phyloP scores from a whole-genome alignment of 2,329 filamentous ascomycete species.

The Pestalotiopsis sp. region DNA sequence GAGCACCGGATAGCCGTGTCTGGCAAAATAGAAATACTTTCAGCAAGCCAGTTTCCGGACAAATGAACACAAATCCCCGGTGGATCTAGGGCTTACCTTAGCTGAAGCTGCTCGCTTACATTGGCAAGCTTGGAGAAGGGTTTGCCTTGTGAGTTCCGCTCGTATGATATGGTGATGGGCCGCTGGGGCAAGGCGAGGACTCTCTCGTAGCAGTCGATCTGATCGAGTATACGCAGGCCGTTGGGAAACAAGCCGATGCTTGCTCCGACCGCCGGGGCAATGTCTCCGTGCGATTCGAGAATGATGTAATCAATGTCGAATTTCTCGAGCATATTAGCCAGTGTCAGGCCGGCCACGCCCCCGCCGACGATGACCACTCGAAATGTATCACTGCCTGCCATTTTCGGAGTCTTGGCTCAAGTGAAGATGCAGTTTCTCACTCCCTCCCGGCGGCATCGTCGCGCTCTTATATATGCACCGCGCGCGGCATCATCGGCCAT shows the following conservation, averaged over 20 bases:
- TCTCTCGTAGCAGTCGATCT: conserved; percentile 42
- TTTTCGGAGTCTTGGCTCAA: too few relatives aligned
- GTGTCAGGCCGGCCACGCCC: conserved; percentile 46
- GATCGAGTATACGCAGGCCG: conserved; percentile 48
- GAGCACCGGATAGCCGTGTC: conserved; percentile 32
- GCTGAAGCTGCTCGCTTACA: background rate
- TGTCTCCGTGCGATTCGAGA: conserved; percentile 42
- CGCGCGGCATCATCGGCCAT: too few relatives aligned
- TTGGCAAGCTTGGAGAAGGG: conserved; percentile 12
- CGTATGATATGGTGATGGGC: background rate
- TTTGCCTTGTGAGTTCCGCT: conserved; percentile 15
- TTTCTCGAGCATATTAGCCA: conserved; percentile 47
- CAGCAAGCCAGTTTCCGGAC: background rate
- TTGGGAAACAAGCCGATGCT: conserved; percentile 46
- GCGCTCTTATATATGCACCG: too few relatives aligned
- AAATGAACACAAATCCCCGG: background rate
- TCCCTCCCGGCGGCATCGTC: too few relatives aligned
- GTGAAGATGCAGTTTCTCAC: too few relatives aligned
- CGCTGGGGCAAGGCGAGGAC: conserved; percentile 13
- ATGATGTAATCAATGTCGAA: conserved; percentile 49
- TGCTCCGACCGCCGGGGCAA: conserved; percentile 49
- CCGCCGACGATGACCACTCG: conserved; percentile 50
- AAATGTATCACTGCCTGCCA: background rate
- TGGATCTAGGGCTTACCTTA: background rate
- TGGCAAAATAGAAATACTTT: background rate